Evolutionary conservation across 768 basidiomycete species (phyloP).

Genomic region (Rhodosporidiobolus odoratus): DNA sequence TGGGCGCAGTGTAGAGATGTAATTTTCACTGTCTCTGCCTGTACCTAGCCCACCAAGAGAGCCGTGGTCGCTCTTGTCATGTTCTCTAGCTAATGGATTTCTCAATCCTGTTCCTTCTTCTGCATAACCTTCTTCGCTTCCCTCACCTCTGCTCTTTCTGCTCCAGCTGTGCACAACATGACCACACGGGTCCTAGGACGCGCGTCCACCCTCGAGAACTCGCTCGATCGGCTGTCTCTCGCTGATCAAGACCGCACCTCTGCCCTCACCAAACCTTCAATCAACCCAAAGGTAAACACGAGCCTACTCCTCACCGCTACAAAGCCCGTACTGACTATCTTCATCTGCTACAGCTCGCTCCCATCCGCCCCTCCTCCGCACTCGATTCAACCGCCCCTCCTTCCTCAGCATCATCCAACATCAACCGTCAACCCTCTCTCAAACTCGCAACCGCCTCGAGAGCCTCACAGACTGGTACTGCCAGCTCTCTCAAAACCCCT

Average conservation of each 20-base stretch:
- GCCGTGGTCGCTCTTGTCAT: too few relatives aligned
- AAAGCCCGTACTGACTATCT: background rate
- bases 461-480: background rate
- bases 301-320: background rate
- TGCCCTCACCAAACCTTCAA: background rate
- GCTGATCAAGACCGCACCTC: conserved; percentile 2
- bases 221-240: conserved; percentile 17
- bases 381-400: background rate
- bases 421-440: conserved; percentile 22
- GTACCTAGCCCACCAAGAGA: too few relatives aligned
- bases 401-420: conserved; percentile 31
- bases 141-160: background rate
- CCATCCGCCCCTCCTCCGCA: conserved; percentile 22
- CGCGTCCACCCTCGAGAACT: conserved; percentile 25
- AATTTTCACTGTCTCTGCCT: too few relatives aligned
- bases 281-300: background rate
- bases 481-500: background rate
- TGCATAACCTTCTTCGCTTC: background rate
- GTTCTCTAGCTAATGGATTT: too few relatives aligned
- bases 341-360: conserved; percentile 3
- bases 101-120: background rate
- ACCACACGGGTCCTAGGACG: conserved; percentile 16
- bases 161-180: background rate
- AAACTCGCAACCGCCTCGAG: conserved; percentile 4
- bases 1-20: too few relatives aligned